These are phyloP conservation scores for Sporopachydermia quercuum DNA, from an alignment of 805 yeast species.

Conservation along the genomic window DNA sequence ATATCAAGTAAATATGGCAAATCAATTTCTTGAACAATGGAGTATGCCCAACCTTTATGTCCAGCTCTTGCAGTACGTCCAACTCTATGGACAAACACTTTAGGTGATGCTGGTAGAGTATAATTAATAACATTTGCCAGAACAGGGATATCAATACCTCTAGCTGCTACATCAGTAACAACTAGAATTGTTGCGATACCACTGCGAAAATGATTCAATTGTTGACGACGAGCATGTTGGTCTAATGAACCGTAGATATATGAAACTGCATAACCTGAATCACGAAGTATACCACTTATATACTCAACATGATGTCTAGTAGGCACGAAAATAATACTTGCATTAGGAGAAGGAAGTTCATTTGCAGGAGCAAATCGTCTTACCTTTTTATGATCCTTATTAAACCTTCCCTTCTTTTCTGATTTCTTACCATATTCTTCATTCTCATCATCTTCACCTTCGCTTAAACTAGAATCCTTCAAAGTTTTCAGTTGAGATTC, in stretches of 20 bases:
- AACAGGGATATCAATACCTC: constrained; percentile 97
- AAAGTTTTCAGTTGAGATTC: constrained; percentile 47
- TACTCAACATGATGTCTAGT: constrained; percentile 97
- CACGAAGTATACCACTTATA: constrained; percentile 50
- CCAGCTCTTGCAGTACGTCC: constrained; percentile 99
- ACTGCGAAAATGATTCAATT: constrained; percentile 66
- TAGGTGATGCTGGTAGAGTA: constrained; percentile 82
- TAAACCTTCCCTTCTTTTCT: constrained; percentile 17
- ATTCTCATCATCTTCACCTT: constrained; percentile 36
- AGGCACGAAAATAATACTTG: constrained; percentile 91
- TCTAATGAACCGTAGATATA: constrained; percentile 90
- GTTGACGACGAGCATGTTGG: constrained; percentile 87
- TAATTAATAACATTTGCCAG: constrained; percentile 89
- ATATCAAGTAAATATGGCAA: constrained; percentile 81
- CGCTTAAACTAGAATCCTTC: constrained; percentile 28
- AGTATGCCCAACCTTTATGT: constrained; percentile 93
- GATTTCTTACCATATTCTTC: constrained; percentile 26
- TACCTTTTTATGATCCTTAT: constrained; percentile 24
- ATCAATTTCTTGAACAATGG: constrained; percentile 73
- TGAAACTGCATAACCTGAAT: constrained; percentile 75
- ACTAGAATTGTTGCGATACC: constrained; percentile 81
- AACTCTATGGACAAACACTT: constrained; percentile 90
- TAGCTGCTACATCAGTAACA: constrained; percentile 96
- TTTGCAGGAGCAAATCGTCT: constrained; percentile 63
- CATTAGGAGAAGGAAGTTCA: constrained; percentile 67